A percentile compares a stretch with the other conserved stretches of the same genome.
These are phyloP conservation scores for Tricholoma sp. DNA, from an alignment of 768 basidiomycete genomes.

Conservation along the genomic window DNA sequence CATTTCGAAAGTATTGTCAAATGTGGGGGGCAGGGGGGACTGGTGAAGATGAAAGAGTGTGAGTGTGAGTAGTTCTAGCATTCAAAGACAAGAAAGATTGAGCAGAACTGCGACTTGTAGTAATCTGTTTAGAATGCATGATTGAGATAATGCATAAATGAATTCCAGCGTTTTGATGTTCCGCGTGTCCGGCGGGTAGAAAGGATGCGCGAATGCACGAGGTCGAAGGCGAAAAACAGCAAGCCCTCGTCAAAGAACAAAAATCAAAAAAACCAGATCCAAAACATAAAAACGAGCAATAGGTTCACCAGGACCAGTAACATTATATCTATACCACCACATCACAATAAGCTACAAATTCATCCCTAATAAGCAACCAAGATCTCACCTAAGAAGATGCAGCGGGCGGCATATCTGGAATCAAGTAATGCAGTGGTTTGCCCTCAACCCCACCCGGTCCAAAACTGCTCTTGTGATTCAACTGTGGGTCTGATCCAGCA, in stretches of 20 bases:
- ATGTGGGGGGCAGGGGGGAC: not conserved
- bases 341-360: not conserved
- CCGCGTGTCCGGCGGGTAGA: not conserved
- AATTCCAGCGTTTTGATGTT: not conserved
- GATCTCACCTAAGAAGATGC: not conserved
- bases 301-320: not conserved
- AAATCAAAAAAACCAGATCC: not conserved
- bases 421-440: slow-evolving; percentile 17
- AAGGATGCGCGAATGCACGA: not conserved
- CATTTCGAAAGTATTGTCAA: not conserved
- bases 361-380: not conserved
- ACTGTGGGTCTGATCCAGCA: not conserved
- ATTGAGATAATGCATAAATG: not conserved
- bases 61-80: not conserved
- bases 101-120: not conserved
- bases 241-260: not conserved
- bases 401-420: slow-evolving; percentile 17
- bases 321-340: too few relatives aligned
- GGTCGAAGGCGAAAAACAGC: not conserved
- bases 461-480: slow-evolving; percentile 20
- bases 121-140: not conserved
- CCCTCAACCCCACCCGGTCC: slow-evolving; percentile 19
- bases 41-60: not conserved
- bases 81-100: not conserved
- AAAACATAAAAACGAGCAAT: not conserved